phyloP scores from a whole-genome alignment of 2,329 filamentous ascomycete genomes.

The Erysiphe pulchra region DNA sequence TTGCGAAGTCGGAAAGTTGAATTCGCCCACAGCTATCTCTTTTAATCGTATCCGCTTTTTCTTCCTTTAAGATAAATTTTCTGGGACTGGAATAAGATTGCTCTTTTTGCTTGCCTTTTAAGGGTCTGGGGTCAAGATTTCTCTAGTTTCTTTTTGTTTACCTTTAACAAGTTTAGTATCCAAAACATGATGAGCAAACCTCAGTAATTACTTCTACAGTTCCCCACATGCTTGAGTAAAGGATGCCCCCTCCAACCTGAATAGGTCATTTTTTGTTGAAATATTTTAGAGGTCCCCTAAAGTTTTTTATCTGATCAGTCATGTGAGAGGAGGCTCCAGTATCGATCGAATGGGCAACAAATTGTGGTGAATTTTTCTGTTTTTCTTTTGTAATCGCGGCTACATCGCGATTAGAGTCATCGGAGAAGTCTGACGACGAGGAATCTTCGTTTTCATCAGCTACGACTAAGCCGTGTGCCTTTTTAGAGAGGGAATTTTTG shows the following conservation, averaged over 20 bases:
- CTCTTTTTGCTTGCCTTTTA: too few relatives aligned
- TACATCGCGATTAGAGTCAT: not conserved
- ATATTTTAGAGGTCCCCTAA: not conserved
- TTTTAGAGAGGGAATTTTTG: too few relatives aligned
- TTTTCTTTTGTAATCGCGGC: not conserved
- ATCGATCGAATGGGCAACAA: not conserved
- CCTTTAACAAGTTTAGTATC: too few relatives aligned
- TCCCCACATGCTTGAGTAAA: not conserved
- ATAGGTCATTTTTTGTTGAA: not conserved
- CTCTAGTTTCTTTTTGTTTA: too few relatives aligned
- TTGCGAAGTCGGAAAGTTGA: too few relatives aligned
- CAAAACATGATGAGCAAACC: not conserved
- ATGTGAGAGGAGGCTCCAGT: not conserved
- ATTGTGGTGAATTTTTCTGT: not conserved
- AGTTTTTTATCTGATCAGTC: not conserved
- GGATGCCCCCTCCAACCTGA: not conserved
- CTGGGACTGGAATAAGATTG: too few relatives aligned
- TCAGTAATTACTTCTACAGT: not conserved
- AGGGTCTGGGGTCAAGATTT: too few relatives aligned
- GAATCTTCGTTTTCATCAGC: not conserved
- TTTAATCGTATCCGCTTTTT: too few relatives aligned
- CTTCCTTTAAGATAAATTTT: too few relatives aligned
- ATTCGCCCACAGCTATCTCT: too few relatives aligned
- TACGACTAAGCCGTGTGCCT: not conserved
- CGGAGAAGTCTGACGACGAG: not conserved